Evolutionary conservation across 495 filamentous ascomycete genomes (phyloP).

Genomic region (Gamarada debralockiae): DNA sequence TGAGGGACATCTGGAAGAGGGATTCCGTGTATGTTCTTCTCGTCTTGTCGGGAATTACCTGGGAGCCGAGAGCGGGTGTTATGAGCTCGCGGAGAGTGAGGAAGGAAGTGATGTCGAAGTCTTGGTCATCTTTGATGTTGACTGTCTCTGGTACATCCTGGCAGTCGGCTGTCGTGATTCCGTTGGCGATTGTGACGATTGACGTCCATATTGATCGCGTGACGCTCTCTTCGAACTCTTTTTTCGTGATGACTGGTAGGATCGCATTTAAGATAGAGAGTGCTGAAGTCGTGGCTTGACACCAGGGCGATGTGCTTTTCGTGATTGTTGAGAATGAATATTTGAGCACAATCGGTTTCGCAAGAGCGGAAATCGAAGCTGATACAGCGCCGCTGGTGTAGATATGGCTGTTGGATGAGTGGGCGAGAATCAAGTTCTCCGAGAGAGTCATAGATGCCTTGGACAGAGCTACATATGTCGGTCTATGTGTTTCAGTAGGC

Average conservation of each 20-base stretch:
- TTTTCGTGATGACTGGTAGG: constrained; percentile 55
- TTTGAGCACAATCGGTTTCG: constrained; percentile 65
- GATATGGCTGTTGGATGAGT: constrained; percentile 60
- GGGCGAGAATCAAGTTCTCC: constrained; percentile 56
- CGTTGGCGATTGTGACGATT: constrained; percentile 54
- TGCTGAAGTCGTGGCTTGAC: constrained; percentile 65
- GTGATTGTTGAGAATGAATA: constrained; percentile 60
- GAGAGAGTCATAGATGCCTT: constrained; percentile 70
- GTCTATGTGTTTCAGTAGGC: constrained; percentile 33
- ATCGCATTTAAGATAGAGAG: constrained; percentile 65
- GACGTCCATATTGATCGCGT: constrained; percentile 52
- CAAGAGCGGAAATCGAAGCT: constrained; percentile 57
- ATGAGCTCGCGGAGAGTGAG: constrained; percentile 62
- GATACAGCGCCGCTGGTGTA: constrained; percentile 60
- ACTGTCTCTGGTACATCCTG: constrained; percentile 33
- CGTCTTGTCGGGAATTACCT: constrained; percentile 59
- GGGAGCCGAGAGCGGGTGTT: constrained; percentile 66
- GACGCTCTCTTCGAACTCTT: constrained; percentile 44
- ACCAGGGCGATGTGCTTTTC: constrained; percentile 68
- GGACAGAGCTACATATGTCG: constrained; percentile 84
- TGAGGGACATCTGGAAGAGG: constrained; percentile 80
- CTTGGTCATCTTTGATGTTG: constrained; percentile 57
- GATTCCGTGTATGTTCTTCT: constrained; percentile 67
- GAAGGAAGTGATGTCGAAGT: constrained; percentile 79
- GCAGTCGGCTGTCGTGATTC: constrained; percentile 56